phyloP scores from a whole-genome alignment of 192 early-diverging fungal species.

The Podila epigama region DNA sequence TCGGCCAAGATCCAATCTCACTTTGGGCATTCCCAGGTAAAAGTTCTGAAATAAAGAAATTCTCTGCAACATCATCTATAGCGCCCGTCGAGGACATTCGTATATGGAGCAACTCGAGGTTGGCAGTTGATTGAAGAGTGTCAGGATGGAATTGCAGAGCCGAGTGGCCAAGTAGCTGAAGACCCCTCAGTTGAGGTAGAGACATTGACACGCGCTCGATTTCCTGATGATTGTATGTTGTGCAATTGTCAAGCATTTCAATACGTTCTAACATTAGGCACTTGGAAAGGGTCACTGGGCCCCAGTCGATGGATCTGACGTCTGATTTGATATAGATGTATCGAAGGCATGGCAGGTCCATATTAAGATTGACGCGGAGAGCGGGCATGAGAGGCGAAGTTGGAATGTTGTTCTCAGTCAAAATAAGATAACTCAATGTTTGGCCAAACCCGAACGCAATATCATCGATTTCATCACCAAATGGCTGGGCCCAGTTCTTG shows the following conservation, averaged over 20 bases:
- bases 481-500: neutral
- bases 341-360: neutral
- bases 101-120: neutral
- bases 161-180: neutral
- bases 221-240: neutral
- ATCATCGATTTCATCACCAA: slow-evolving; percentile 1
- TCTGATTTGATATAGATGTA: neutral
- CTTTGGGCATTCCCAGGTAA: neutral
- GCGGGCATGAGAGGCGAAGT: neutral
- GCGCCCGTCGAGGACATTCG: neutral
- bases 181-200: neutral
- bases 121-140: neutral
- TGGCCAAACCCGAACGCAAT: slow-evolving; percentile 4
- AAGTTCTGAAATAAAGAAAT: neutral
- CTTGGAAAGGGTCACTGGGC: neutral
- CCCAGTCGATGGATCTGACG: no score
- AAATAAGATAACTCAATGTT: neutral
- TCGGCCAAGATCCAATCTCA: neutral
- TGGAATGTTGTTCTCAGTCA: neutral
- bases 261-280: neutral
- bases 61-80: neutral
- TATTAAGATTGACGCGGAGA: neutral
- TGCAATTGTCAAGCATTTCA: neutral
- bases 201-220: neutral
- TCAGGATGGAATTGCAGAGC: neutral